These are phyloP conservation scores for Pisolithus thermaeus DNA, from an alignment of 1,284 basidiomycete genomes.

Conservation along the genomic window DNA sequence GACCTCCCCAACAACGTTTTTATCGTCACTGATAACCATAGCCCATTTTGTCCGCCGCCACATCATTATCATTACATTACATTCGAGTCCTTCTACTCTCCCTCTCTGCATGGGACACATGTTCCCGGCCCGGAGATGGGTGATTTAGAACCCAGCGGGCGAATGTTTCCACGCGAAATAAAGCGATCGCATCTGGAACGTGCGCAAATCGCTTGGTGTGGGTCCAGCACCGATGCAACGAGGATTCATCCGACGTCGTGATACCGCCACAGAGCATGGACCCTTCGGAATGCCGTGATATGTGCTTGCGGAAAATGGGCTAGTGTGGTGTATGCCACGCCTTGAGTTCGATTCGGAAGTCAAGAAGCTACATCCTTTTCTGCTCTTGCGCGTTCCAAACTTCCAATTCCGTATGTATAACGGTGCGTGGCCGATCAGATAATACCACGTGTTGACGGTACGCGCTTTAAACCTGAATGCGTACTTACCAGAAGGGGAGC, in stretches of 20 bases:
- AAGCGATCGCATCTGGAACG: not conserved
- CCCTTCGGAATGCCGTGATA: conserved; percentile 26
- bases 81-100: too few relatives aligned
- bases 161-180: not conserved
- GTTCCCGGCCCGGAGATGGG: not conserved
- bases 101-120: not conserved
- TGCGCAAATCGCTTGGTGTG: not conserved
- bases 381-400: conserved; percentile 2
- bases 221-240: not conserved
- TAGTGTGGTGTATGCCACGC: conserved; percentile 12
- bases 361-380: too few relatives aligned
- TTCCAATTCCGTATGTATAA: conserved; percentile 8
- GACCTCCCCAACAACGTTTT: too few relatives aligned
- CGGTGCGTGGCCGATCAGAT: conserved; percentile 15
- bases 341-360: conserved; percentile 21
- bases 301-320: conserved; percentile 13
- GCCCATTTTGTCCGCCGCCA: too few relatives aligned
- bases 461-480: conserved; percentile 8
- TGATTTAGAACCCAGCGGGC: not conserved
- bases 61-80: too few relatives aligned
- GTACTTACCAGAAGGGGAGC: not conserved
- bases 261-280: not conserved
- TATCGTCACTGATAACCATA: too few relatives aligned
- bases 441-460: conserved; percentile 12
- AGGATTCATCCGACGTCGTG: too few relatives aligned